Evolutionary conservation across 768 basidiomycete species (phyloP), one percentile per base, ranked within the genome.

Genomic region (Termitomyces sp.): DNA sequence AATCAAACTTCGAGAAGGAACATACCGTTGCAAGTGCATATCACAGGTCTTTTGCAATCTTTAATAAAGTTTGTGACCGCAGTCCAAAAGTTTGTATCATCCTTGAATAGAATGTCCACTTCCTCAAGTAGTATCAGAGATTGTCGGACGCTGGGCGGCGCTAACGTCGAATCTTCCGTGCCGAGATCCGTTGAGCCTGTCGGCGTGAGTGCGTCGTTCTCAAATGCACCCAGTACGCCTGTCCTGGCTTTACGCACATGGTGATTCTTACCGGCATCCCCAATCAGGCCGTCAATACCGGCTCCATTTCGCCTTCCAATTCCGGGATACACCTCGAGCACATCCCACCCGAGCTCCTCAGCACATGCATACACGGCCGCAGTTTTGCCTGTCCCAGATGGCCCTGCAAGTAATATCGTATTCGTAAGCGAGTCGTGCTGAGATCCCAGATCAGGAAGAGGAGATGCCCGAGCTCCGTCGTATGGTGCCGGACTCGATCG

Each of bases 301-400:
- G 83, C 75, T 6, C 89, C 90, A 57, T 83, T 89, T 35, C 97
- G 82, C 64, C 82, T 89, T n/a, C 94, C 94, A 50, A 95, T 85
- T 2, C 97, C 97, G 24, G 97, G 91, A 71, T 94, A 89, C 12
- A 98, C 93, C 68, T 99, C 97, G 64, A 98, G 97, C 12, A 98
- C 84, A 48, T 95, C 91, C 91, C 92, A 99, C 14, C 87, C 92
- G 34, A 99, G 77, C 70, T 99, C 96, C 52, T 85, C 83, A 5
- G 94, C 93, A 65, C 93, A 95, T 0, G 96, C 94, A 70, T 97
- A 94, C 2, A 97, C 88, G 21, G 92, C 81, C 1, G 92, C 86
- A 5, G 93, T 95, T 73, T 99, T 99, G 32, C 97, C 97, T 51
- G 77, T 77, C 11, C 95, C 96, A 32, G 79, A 71, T 1, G 93